These are phyloP conservation scores for Populus tomentosa DNA, from an alignment of 441 rosid species.

Conservation along the genomic window DNA sequence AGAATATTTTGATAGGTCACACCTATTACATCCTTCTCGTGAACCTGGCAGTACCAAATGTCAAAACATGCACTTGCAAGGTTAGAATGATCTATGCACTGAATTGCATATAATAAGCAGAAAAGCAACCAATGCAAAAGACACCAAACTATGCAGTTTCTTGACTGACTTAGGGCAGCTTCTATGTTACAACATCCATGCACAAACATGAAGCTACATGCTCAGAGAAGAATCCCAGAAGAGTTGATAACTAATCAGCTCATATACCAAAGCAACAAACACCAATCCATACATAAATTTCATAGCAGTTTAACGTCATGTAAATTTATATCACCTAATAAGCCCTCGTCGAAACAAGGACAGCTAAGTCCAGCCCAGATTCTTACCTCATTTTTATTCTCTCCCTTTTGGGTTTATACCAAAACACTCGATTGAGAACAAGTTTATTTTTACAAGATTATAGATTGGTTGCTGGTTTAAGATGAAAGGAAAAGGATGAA, in stretches of 20 bases:
- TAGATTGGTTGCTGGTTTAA: background rate
- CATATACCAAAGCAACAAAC: background rate
- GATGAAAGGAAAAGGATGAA: background rate
- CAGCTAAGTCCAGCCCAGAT: background rate
- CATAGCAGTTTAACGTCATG: background rate
- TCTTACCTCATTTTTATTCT: background rate
- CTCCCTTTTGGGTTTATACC: background rate
- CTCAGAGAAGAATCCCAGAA: background rate
- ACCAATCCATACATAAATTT: background rate
- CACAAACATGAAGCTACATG: background rate
- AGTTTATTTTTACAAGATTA: background rate
- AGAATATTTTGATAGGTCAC: constrained; percentile 77
- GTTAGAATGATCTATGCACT: background rate
- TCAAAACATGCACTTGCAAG: background rate
- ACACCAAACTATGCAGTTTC: background rate
- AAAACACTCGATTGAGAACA: background rate
- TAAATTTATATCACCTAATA: background rate
- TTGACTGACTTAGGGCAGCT: background rate
- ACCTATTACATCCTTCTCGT: constrained; percentile 84
- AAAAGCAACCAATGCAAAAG: background rate
- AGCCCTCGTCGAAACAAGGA: background rate
- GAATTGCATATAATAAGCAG: background rate
- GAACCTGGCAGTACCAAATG: constrained; percentile 49
- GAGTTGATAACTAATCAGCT: background rate
- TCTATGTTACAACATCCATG: background rate